These are phyloP conservation scores for Antitrichia curtipendula DNA, from an alignment of 225 moss, liverwort and hornwort species.

Conservation along the genomic window DNA sequence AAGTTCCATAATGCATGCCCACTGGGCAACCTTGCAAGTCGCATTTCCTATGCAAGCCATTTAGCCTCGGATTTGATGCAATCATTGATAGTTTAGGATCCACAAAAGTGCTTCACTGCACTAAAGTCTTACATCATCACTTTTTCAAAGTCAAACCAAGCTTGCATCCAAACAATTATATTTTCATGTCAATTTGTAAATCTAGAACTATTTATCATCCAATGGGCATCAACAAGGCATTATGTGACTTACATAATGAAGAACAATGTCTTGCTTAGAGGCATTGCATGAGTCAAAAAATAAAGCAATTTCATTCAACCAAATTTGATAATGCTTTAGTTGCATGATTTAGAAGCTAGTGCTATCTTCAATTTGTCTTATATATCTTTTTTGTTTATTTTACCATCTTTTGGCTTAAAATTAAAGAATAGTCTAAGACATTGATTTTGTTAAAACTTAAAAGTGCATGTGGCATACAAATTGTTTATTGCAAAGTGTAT, in stretches of 20 bases:
- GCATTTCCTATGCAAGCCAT: no score
- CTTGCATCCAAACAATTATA: not conserved
- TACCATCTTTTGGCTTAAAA: no score
- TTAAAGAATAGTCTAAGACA: not conserved
- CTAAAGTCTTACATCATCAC: not conserved
- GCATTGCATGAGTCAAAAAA: not conserved
- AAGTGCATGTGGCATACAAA: not conserved
- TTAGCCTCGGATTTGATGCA: not conserved
- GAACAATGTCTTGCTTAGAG: not conserved
- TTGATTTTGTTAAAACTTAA: fast-evolving
- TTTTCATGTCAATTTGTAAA: no score
- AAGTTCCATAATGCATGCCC: no score
- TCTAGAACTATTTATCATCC: not conserved
- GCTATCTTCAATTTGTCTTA: not conserved
- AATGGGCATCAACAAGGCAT: no score
- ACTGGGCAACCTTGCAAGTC: no score
- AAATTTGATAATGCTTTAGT: not conserved
- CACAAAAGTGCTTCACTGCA: not conserved
- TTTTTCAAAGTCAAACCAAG: not conserved
- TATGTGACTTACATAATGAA: not conserved
- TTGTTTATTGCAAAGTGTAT: not conserved
- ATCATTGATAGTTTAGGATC: not conserved
- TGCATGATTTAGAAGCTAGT: not conserved
- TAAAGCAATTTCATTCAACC: not conserved
- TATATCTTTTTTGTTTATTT: no score